phyloP scores from a whole-genome alignment of 2,329 filamentous ascomycete genomes.

The Clarireedia sp. region DNA sequence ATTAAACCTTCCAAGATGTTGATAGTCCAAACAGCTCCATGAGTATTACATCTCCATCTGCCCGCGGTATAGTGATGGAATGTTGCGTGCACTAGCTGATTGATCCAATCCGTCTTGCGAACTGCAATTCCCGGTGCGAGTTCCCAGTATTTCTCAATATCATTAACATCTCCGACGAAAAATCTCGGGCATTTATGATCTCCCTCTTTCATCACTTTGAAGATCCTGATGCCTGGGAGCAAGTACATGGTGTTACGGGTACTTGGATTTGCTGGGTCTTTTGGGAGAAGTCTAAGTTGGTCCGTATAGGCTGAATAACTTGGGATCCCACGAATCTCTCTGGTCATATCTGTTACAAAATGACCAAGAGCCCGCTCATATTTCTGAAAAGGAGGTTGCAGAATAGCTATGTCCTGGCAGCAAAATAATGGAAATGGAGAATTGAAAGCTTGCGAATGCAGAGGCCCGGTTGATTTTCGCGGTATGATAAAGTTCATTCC shows the following conservation, averaged over 20 bases:
- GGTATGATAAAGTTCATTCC: background rate
- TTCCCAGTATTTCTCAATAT: conserved; percentile 1
- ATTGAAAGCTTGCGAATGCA: background rate
- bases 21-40: background rate
- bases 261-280: background rate
- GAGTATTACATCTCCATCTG: background rate
- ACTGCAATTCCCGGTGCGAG: background rate
- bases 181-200: background rate
- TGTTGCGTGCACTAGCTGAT: background rate
- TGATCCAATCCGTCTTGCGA: background rate
- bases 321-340: background rate
- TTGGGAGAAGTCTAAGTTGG: background rate
- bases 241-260: background rate
- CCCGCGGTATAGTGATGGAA: background rate
- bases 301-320: background rate
- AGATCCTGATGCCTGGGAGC: background rate
- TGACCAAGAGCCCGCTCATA: background rate
- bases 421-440: background rate
- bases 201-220: background rate
- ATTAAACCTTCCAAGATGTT: background rate
- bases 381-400: background rate
- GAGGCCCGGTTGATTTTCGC: background rate
- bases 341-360: background rate
- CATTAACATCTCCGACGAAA: background rate
- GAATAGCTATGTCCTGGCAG: background rate